These are phyloP conservation scores for Cicer yamashitae DNA, from an alignment of 306 rosid genomes.

Conservation along the genomic window DNA sequence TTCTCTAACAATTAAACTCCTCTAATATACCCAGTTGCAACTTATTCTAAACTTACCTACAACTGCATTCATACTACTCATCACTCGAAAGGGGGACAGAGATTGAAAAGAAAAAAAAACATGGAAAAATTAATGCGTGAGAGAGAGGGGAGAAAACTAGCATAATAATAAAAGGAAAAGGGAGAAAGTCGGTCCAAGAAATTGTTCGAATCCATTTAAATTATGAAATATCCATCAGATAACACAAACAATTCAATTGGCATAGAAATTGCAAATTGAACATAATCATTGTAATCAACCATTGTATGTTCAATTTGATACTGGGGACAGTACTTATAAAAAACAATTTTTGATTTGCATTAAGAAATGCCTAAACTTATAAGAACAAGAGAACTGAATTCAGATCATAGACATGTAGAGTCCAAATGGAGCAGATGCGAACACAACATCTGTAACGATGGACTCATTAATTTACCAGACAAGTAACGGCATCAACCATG, in stretches of 20 bases:
- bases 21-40: no score
- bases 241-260: neutral
- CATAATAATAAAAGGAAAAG: no score
- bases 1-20: no score
- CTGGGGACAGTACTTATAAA: conserved; percentile 41
- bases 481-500: conserved; percentile 52
- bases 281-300: neutral
- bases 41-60: no score
- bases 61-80: no score
- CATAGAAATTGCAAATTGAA: neutral
- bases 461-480: conserved; percentile 53
- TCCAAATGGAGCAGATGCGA: conserved; percentile 55
- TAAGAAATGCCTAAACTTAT: neutral
- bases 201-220: no score
- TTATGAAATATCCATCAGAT: no score
- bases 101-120: no score
- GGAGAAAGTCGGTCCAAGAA: no score
- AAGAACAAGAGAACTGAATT: neutral
- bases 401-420: conserved; percentile 28
- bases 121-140: no score
- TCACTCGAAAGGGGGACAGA: no score
- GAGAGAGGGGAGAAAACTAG: no score
- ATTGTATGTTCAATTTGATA: conserved; percentile 43
- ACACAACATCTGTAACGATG: conserved; percentile 56
- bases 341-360: neutral